These are phyloP conservation scores for Dryadomyces quercus-mongolicae DNA, from an alignment of 2,329 filamentous ascomycete species.

Conservation along the genomic window DNA sequence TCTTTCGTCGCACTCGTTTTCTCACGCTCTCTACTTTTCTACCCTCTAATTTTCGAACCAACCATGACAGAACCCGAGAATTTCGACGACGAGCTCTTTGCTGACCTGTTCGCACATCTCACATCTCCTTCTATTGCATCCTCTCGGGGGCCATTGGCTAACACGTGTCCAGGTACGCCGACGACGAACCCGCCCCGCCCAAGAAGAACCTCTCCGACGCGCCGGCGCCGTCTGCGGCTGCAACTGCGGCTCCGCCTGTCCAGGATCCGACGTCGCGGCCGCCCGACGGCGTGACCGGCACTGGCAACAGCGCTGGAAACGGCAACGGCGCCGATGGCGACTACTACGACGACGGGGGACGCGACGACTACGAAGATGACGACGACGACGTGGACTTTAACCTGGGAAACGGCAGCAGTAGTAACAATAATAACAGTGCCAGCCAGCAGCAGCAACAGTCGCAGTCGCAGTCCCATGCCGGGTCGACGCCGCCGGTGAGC, in stretches of 20 bases:
- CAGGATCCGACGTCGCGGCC: slow-evolving; percentile 4
- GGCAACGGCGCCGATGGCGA: slow-evolving; percentile 7
- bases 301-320: slow-evolving; percentile 10
- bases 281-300: slow-evolving; percentile 16
- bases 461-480: neutral
- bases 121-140: neutral
- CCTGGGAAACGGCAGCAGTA: slow-evolving; percentile 28
- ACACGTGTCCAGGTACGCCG: slow-evolving; percentile 42
- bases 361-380: slow-evolving; percentile 33
- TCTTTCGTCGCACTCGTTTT: neutral
- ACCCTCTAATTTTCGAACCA: neutral
- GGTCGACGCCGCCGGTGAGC: slow-evolving; percentile 16
- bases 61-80: slow-evolving; percentile 64
- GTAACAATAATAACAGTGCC: slow-evolving; percentile 12
- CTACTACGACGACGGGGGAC: slow-evolving; percentile 14
- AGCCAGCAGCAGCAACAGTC: slow-evolving; percentile 8
- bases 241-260: neutral
- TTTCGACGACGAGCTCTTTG: slow-evolving; percentile 82
- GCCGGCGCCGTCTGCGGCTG: slow-evolving; percentile 2
- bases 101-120: slow-evolving; percentile 59
- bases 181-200: slow-evolving; percentile 38
- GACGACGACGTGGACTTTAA: slow-evolving; percentile 45
- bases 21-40: neutral
- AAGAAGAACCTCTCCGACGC: slow-evolving; percentile 5
- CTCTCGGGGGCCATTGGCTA: slow-evolving; percentile 2